Base-by-base conservation (phyloP, 768 basidiomycete species). In the Saitozyma podzolica region DNA sequence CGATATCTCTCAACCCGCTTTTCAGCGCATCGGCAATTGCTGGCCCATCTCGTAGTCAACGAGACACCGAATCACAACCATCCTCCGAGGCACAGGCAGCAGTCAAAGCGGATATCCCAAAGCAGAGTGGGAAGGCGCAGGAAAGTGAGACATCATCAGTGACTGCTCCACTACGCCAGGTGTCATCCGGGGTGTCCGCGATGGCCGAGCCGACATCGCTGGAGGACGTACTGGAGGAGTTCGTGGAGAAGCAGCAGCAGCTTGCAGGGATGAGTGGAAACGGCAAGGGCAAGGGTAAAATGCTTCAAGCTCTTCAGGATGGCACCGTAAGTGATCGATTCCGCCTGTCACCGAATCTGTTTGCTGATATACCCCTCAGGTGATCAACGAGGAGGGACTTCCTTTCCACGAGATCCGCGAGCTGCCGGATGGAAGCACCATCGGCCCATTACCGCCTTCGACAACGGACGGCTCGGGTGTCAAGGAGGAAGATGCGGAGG, bases 391-490 rank as follows among this genome's bases (percentile, higher is more conserved):
- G 54, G 74, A 75, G 17, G 74, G 74, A 13, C 50, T 75, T 50
- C 74, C 74, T 3, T 62, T 75, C 54, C 71, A 69, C 40, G 74
- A 75, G 63, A 75, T 75, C 45, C 59, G 64, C 11, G 74, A 75
- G 50, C 64, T 59, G 6, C 48, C 61, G 11, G 59, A 64, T 48
- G 70, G 70, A 6, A 54, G 61, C n/a, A 51, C 63, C 6, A 65
- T 72, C 19, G 73, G 65, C 29, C 53, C 68, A 5, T 19, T 56
- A 9, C 68, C 68, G 6, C 58, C 50, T 9, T 54, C 64, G 16
- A 58, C 56, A 2, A 56, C 52, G 9, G 37, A 40, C 5, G 39
- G 41, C 10, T 40, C 39, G 9, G 56, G 58, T 4, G 52, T 57
- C 5, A 54, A 59, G 29, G 53, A 19, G 51, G 54, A 67, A 16